Evolutionary conservation across 306 rosid species (phyloP), one percentile per base, ranked within the genome.

Genomic region (Phaseolus lunatus): DNA sequence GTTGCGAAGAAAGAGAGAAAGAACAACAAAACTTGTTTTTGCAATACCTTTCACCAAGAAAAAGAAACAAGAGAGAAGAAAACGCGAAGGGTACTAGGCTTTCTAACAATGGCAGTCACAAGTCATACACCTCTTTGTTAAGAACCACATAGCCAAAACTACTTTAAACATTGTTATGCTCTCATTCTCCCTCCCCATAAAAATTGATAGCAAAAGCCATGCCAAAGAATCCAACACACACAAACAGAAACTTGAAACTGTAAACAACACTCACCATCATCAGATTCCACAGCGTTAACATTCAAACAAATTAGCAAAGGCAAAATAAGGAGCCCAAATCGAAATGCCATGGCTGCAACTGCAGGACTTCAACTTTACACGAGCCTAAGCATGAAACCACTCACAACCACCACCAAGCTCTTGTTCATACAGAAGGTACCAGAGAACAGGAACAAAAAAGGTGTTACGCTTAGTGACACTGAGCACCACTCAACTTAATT

Each of bases 261-360:
- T 8, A 53, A 47, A 73, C 9, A 6, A 77, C 54, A 78, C 98
- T 91, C 86, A 96, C 99, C 98, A 61, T 92, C 97, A 31, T 84
- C 91, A 8, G 99, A 91, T 45, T 82, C 86, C 79, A 79, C 97
- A 4, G 82, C 72, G 50, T 70, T 83, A 59, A 85, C 74, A 87
- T 79, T 87, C 72, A 77, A 58, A 77, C 69, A 85, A 50, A 81
- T 43, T 59, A 87, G 76, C 45, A 92, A 70, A 70, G 80, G 85
- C 72, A 89, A 79, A 83, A 92, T 61, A 78, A 84, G 85, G 39
- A 89, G 41, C 80, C 78, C 83, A 47, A 81, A 77, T 44, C 76
- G 87, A 78, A 91, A 87, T 78, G 91, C 85, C 96, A 91, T 88
- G 77, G 75, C 57, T 24, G 11, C 66, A 33, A 69, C 80, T 33